Conservation (phyloP, 306 rosid species). For the Prinsepia uniflora region DNA sequence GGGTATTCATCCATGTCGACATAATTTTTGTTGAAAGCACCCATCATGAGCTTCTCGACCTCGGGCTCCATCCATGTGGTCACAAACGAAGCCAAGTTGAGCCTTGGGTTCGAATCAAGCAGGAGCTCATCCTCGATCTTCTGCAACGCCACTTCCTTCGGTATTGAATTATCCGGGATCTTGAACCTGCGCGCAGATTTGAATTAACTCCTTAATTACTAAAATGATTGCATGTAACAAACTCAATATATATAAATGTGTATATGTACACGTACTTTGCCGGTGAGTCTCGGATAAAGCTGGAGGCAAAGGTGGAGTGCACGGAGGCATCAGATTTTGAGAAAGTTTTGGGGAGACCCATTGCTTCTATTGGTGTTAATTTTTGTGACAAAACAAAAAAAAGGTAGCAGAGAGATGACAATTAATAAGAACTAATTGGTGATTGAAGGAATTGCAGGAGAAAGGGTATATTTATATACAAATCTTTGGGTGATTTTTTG, state of each 20-base stretch:
- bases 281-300: constrained; percentile 35
- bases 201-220: no score
- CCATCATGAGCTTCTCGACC: constrained; percentile 66
- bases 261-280: constrained; percentile 15
- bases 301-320: constrained; percentile 39
- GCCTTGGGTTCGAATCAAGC: constrained; percentile 59
- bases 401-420: background rate
- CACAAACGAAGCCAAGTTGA: constrained; percentile 76
- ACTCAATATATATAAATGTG: background rate
- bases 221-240: no score
- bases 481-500: background rate
- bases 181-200: constrained; percentile 12
- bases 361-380: background rate
- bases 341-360: constrained; percentile 32
- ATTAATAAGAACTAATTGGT: background rate
- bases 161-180: constrained; percentile 55
- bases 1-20: constrained; percentile 81
- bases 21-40: constrained; percentile 70
- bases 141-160: constrained; percentile 55
- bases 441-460: background rate
- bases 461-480: background rate
- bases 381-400: background rate
- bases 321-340: constrained; percentile 38
- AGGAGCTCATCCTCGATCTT: constrained; percentile 58
- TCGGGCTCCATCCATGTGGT: constrained; percentile 86